Evolutionary conservation across 345 rosid genomes (phyloP), one percentile per base, ranked within the genome.

Genomic region (Eutrema heterophyllum): DNA sequence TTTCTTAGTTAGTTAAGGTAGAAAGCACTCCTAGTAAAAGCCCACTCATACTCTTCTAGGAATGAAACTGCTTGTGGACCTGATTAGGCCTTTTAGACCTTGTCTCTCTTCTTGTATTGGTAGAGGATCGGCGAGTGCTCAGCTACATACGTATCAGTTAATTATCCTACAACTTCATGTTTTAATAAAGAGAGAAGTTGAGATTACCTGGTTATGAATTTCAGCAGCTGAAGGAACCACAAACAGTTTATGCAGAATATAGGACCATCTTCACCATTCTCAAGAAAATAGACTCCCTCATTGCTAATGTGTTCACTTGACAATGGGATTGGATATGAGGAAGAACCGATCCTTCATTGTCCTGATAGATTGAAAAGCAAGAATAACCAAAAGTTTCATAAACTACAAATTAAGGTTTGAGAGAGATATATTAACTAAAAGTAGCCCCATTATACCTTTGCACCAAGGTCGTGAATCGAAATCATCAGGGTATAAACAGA

Each of bases 221-320:
- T 87, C 96, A 70, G 88, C 88, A 16, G 82, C 84, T 14, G 92
- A 79, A 41, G 85, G 68, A 72, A 79, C 72, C 58, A 84, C 87
- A 74, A 95, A 88, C 33, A 95, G 83, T 72, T 87, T 85, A 33
- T 70, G 84, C 84, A 92, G 80, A 88, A 92, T 76, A 92, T 83
- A 64, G 87, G 78, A 70, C 89, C 89, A 81, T 95, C 97, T 36
- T 84, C 92, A 57, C 99, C 97, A 43, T 89, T 92, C 82, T 95
- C 99, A 64, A 95, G 93, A 72, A 95, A 87, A 86, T 87, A 95
- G 13, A 92, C 81, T 78, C 97, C 99, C 30, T 83, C 90, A 60
- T 88, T 90, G 26, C 84, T 86, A 59, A 95, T 74, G 39, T 88
- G 85, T 72, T 95, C 99, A 55, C 97, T 95, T 59, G 93, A 84